A percentile compares a stretch with the other conserved stretches of the same genome.
Conservation (phyloP, 2,329 filamentous ascomycete species). For the Trichoderma gracile region DNA sequence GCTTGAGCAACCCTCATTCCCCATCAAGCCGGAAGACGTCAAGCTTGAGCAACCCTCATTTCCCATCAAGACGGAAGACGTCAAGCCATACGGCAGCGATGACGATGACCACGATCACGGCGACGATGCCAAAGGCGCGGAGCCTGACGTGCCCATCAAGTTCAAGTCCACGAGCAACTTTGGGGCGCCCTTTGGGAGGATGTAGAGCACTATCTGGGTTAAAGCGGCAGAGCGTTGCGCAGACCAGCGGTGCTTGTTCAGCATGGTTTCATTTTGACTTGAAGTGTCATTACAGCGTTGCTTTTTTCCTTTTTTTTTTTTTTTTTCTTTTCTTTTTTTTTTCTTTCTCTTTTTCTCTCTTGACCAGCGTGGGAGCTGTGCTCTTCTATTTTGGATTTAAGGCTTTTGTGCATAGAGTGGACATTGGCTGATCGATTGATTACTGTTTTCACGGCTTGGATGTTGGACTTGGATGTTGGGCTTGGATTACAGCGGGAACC, state of each 20-base stretch:
- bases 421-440: no score
- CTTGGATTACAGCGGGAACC: no score
- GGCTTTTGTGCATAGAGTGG: no score
- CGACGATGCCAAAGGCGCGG: slow-evolving; percentile 30
- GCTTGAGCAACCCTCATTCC: no score
- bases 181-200: slow-evolving; percentile 47
- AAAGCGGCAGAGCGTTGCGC: neutral
- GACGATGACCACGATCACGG: neutral
- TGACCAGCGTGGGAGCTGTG: neutral
- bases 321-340: neutral
- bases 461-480: no score
- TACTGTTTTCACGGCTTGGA: no score
- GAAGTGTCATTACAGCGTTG: no score
- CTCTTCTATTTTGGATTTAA: no score
- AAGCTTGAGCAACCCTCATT: no score
- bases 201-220: slow-evolving; percentile 4
- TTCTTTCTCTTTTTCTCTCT: neutral
- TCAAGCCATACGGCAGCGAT: neutral
- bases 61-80: no score
- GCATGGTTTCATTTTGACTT: neutral
- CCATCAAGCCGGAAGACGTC: no score
- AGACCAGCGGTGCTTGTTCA: neutral
- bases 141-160: slow-evolving; percentile 48
- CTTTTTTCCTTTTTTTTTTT: neutral
- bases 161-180: slow-evolving; percentile 50